A percentile compares a stretch with the other conserved stretches of the same genome.
Conservation (phyloP, 2,329 filamentous ascomycete genomes). For the Dactylonectria macrodidyma region DNA sequence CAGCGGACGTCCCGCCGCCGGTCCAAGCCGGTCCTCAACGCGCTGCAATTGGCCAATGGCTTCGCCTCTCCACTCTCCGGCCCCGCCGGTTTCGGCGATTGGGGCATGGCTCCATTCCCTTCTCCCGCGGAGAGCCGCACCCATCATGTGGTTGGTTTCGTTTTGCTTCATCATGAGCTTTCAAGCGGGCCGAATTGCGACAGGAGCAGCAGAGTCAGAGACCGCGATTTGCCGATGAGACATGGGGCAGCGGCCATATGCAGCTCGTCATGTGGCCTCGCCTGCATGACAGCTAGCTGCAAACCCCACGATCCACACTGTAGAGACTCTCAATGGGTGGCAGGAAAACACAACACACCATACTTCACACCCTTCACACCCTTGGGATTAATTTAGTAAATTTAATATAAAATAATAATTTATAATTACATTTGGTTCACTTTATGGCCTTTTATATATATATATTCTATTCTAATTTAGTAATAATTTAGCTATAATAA, state of each 20-base stretch:
- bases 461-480: too few relatives aligned
- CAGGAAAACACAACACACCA: too few relatives aligned
- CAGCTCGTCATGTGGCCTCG: slow-evolving; percentile 41
- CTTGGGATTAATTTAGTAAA: too few relatives aligned
- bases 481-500: too few relatives aligned
- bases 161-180: slow-evolving; percentile 2
- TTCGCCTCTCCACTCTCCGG: slow-evolving; percentile 13
- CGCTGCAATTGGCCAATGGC: slow-evolving; percentile 46
- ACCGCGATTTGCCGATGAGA: slow-evolving; percentile 46
- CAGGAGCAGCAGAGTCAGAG: background rate
- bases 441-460: too few relatives aligned
- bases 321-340: background rate
- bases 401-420: too few relatives aligned
- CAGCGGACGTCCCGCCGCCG: background rate
- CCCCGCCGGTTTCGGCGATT: slow-evolving; percentile 42
- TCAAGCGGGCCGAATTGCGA: slow-evolving; percentile 28
- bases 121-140: slow-evolving; percentile 48
- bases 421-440: too few relatives aligned
- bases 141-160: slow-evolving; percentile 1
- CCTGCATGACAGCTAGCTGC: slow-evolving; percentile 5
- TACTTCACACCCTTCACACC: too few relatives aligned
- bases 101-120: slow-evolving; percentile 31
- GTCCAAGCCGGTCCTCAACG: slow-evolving; percentile 20
- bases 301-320: background rate
- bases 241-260: slow-evolving; percentile 35